Base-by-base conservation (phyloP, 2,329 filamentous ascomycete genomes). In the Domatiomyces globalis region DNA sequence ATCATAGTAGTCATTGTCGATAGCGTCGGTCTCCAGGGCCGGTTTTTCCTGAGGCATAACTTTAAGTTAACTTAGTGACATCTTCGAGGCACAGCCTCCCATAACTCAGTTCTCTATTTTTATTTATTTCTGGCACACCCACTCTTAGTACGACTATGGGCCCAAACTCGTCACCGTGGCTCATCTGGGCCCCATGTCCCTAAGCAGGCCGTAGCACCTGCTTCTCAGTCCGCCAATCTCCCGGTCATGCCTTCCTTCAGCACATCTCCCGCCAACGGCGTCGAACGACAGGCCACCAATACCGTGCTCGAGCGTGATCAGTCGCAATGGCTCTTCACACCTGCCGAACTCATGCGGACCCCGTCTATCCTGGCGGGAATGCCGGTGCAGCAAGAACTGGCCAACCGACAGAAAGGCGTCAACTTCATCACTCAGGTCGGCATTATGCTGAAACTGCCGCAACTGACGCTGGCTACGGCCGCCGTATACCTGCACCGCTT, bases 391-490 rank as follows among this genome's bases (percentile, higher is more conserved):
- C 83, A 92, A 63, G 92, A 96, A 70, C 77, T 87, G 56, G 76
- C 84, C 58, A 76, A 85, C 53, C 80, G 92, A 51, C 84, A 85
- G 54, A 96, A 96, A 67, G 90, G 92, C 46, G 84, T 95, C 64
- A 94, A 95, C 67, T 98, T 98, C 69, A 94, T 98, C 62, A 83
- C 87, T 56, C 89, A 95, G 67, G 87, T 90, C 45, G 92, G 90
- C 57, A 87, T 94, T 59, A 81, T 95, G 72, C 78, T 96, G 49
- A 90, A 94, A 65, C 73, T 96, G 48, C 90, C 90, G 10, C 89
- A 95, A 67, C 80, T 92, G 51, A 96, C 92, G 0, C 74, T 98
- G 43, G 89, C 85, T 68, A 94, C 94, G 0, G 92, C 92, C 0
- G 85, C 86, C 17, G 84, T 95, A 44, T 96, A 94, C 72, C 89